Conservation (phyloP, 305 asterid genomes). For the Fraxinus angustifolia region DNA sequence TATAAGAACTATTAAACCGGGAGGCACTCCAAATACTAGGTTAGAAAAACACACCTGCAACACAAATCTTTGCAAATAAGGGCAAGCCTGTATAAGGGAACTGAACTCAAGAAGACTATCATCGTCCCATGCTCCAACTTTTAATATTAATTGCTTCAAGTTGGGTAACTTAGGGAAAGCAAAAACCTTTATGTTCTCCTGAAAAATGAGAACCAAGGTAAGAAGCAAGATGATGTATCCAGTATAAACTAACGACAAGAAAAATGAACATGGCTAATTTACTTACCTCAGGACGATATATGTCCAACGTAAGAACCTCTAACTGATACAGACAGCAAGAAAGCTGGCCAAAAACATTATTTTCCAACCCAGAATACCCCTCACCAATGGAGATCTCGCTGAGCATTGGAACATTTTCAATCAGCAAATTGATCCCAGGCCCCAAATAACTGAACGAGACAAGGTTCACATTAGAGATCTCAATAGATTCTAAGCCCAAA, state of each 20-base stretch:
- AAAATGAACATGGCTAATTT: not conserved
- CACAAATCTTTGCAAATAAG: constrained; percentile 43
- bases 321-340: constrained; percentile 46
- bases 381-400: constrained; percentile 47
- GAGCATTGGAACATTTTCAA: constrained; percentile 46
- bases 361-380: constrained; percentile 47
- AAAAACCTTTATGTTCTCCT: constrained; percentile 37
- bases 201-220: constrained; percentile 15
- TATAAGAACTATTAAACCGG: not conserved
- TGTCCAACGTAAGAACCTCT: constrained; percentile 47
- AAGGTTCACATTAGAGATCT: constrained; percentile 44
- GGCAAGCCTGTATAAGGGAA: constrained; percentile 41
- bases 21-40: constrained; percentile 2
- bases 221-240: not conserved
- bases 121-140: constrained; percentile 54
- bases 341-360: constrained; percentile 43
- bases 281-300: constrained; percentile 45
- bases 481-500: constrained; percentile 35
- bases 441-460: constrained; percentile 43
- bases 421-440: constrained; percentile 32
- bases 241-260: not conserved
- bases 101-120: constrained; percentile 55
- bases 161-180: constrained; percentile 47
- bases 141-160: constrained; percentile 45
- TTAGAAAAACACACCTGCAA: constrained; percentile 37